Evolutionary conservation across 495 filamentous ascomycete species (phyloP).

Genomic region (Penicillium silybi): DNA sequence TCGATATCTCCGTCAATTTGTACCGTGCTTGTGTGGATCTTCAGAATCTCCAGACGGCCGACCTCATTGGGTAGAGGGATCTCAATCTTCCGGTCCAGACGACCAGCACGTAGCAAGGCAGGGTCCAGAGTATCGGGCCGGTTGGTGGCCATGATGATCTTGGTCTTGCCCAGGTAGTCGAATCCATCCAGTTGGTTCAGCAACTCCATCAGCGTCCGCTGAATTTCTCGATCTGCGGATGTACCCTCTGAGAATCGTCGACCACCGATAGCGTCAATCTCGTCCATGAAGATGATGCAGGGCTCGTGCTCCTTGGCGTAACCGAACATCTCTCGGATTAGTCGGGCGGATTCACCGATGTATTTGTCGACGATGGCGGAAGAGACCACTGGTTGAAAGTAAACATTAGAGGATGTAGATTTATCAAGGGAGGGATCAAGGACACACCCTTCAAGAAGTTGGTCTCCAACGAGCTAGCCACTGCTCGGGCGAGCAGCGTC

Average conservation of each 20-base stretch:
- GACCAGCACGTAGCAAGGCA: constrained; percentile 86
- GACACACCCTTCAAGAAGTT: constrained; percentile 92
- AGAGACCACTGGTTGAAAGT: constrained; percentile 71
- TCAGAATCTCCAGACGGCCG: constrained; percentile 93
- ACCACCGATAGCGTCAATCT: constrained; percentile 98
- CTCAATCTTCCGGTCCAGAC: constrained; percentile 97
- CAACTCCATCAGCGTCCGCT: constrained; percentile 97
- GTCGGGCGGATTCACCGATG: constrained; percentile 94
- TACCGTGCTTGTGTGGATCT: constrained; percentile 90
- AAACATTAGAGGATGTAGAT: constrained; percentile 1
- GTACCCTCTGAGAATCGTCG: constrained; percentile 98
- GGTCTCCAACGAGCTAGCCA: constrained; percentile 94
- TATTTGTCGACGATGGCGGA: constrained; percentile 99
- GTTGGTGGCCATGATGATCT: constrained; percentile 99
- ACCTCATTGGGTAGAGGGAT: constrained; percentile 99
- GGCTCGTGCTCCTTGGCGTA: constrained; percentile 99
- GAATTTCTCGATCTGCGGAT: constrained; percentile 96
- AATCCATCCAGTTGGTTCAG: constrained; percentile 99
- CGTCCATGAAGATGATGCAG: constrained; percentile 99
- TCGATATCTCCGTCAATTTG: constrained; percentile 93
- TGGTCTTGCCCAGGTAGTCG: constrained; percentile 98
- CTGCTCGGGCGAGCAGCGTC: constrained; percentile 89
- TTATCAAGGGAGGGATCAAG: not conserved
- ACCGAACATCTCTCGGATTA: constrained; percentile 99
- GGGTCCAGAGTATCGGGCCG: constrained; percentile 97